phyloP scores from a whole-genome alignment of 805 yeast species.

The Novakomyces olei region DNA sequence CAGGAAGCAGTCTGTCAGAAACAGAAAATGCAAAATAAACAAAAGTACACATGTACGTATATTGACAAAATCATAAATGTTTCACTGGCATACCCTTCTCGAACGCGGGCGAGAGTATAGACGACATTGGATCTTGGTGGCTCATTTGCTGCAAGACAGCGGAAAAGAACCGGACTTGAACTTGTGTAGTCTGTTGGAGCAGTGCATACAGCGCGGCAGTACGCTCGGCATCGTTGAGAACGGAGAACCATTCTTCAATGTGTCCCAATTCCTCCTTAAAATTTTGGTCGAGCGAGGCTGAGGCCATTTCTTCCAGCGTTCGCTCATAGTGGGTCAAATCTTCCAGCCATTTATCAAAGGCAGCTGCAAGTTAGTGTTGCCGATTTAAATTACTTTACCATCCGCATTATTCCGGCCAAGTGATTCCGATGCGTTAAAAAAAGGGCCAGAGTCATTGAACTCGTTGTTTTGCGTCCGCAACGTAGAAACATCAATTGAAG shows the following conservation, averaged over 20 bases:
- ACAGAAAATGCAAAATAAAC: background rate
- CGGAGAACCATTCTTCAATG: conserved; percentile 21
- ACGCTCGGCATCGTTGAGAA: conserved; percentile 18
- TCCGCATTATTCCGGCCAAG: too few relatives aligned
- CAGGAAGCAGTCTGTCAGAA: too few relatives aligned
- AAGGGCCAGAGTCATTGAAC: too few relatives aligned
- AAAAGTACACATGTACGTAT: background rate
- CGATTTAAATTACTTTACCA: too few relatives aligned
- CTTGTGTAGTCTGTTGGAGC: conserved; percentile 16
- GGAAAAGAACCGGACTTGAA: conserved; percentile 16
- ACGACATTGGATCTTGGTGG: conserved; percentile 10
- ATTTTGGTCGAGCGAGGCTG: conserved; percentile 13
- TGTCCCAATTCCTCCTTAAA: conserved; percentile 17
- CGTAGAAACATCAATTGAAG: too few relatives aligned
- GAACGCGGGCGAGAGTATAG: conserved; percentile 11
- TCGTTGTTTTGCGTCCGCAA: too few relatives aligned
- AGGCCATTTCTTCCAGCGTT: conserved; percentile 15
- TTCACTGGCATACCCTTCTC: background rate
- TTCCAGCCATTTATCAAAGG: conserved; percentile 15
- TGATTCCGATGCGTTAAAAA: too few relatives aligned
- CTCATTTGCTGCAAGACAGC: conserved; percentile 16
- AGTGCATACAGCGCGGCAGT: conserved; percentile 19
- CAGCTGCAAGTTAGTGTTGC: too few relatives aligned
- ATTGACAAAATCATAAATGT: background rate
- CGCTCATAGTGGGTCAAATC: conserved; percentile 15